A percentile compares a stretch with the other conserved stretches of the same genome.
These are phyloP conservation scores for Arachnopeziza araneosa DNA, from an alignment of 2,329 filamentous ascomycete species.

Conservation along the genomic window DNA sequence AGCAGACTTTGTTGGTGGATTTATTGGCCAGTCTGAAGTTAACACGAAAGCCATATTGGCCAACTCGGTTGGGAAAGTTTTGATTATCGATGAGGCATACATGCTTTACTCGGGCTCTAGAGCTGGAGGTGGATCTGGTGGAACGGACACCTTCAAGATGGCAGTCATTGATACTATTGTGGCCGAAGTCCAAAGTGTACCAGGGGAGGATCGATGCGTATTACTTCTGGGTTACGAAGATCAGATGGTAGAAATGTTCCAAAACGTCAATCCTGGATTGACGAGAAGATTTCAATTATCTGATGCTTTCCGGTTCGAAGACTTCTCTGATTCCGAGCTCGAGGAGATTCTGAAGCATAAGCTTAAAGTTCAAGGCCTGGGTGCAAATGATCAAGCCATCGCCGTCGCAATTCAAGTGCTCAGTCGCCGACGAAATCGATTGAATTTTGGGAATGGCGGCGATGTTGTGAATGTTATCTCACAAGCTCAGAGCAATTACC, in stretches of 20 bases:
- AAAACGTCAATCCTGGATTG: conserved; percentile 60
- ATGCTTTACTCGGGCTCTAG: conserved; percentile 35
- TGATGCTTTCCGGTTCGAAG: conserved; percentile 61
- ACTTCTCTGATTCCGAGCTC: conserved; percentile 56
- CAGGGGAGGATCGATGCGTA: conserved; percentile 67
- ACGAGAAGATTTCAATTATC: conserved; percentile 57
- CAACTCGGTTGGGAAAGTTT: conserved; percentile 45
- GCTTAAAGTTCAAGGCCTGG: conserved; percentile 41
- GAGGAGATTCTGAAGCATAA: conserved; percentile 42
- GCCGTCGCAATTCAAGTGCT: conserved; percentile 53
- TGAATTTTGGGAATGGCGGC: conserved; percentile 65
- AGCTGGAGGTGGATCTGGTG: conserved; percentile 35
- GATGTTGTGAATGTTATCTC: conserved; percentile 62
- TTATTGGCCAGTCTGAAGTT: conserved; percentile 61
- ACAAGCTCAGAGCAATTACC: conserved; percentile 41
- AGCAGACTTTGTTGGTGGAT: conserved; percentile 62
- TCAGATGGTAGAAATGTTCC: conserved; percentile 50
- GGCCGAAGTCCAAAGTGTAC: conserved; percentile 59
- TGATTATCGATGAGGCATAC: conserved; percentile 57
- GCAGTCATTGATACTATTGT: conserved; percentile 71
- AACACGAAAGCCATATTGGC: conserved; percentile 67
- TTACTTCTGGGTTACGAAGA: conserved; percentile 62
- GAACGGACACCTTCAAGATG: conserved; percentile 48
- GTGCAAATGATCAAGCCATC: conserved; percentile 39
- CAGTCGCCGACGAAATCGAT: conserved; percentile 51